These are phyloP conservation scores for Daldinia grandis DNA, from an alignment of 495 filamentous ascomycete genomes.

Conservation along the genomic window DNA sequence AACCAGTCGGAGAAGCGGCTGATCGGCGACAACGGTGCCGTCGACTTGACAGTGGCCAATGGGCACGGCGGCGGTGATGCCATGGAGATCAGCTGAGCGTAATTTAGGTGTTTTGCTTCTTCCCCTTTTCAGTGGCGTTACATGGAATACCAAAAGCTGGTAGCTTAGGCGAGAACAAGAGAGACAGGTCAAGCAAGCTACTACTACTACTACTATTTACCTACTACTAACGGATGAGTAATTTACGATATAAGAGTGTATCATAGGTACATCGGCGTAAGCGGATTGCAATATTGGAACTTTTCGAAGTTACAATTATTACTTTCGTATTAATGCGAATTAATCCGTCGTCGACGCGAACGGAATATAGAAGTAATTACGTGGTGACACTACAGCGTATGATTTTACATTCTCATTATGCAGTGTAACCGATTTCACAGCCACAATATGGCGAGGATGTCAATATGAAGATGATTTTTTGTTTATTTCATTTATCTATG, in stretches of 20 bases:
- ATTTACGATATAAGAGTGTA: constrained; percentile 29
- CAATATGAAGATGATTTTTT: constrained; percentile 1
- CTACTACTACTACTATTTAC: constrained; percentile 6
- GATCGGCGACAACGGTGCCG: constrained; percentile 84
- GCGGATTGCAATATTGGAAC: constrained; percentile 26
- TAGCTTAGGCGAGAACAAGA: constrained; percentile 20
- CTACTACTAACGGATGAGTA: constrained; percentile 15
- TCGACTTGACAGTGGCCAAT: constrained; percentile 71
- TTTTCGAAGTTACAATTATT: constrained; percentile 9
- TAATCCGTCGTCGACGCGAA: neutral
- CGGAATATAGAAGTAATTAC: neutral
- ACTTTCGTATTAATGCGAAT: neutral
- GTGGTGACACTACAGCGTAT: neutral
- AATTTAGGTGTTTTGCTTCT: neutral
- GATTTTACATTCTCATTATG: neutral
- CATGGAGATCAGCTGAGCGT: constrained; percentile 73
- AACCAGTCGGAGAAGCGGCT: constrained; percentile 89
- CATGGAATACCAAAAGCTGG: constrained; percentile 39
- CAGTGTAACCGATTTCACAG: neutral
- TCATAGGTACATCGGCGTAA: constrained; percentile 36
- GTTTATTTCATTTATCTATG: constrained; percentile 16
- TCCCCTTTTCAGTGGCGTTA: constrained; percentile 37
- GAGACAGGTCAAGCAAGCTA: constrained; percentile 17
- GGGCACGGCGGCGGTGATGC: constrained; percentile 67
- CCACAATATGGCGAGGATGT: neutral